A percentile compares a stretch with the other conserved stretches of the same genome.
These are phyloP conservation scores for Berberis thunbergii DNA, from an alignment of 164 flowering plant genomes.

Conservation along the genomic window DNA sequence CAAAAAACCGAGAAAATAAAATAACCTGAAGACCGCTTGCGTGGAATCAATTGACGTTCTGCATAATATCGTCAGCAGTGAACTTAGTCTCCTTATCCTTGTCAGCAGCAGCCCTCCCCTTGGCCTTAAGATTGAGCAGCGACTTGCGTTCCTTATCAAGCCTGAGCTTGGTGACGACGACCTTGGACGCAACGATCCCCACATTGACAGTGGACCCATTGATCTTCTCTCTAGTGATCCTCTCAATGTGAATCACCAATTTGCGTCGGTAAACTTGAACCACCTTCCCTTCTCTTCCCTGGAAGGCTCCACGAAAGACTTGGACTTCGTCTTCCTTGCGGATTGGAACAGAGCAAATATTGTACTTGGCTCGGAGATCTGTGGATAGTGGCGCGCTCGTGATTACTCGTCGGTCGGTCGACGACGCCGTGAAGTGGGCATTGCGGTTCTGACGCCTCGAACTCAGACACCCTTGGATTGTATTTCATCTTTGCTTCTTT, in stretches of 20 bases:
- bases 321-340: slow-evolving; percentile 29
- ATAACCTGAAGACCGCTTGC: too few species aligned
- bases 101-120: slow-evolving; percentile 21
- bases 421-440: slow-evolving; percentile 25
- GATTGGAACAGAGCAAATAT: slow-evolving; percentile 19
- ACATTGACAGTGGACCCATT: slow-evolving; percentile 31
- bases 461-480: slow-evolving; percentile 16
- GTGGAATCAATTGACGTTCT: too few species aligned
- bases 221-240: slow-evolving; percentile 29
- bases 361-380: slow-evolving; percentile 24
- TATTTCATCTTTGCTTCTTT: background rate
- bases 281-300: slow-evolving; percentile 25
- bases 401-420: slow-evolving; percentile 18
- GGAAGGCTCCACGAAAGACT: slow-evolving; percentile 23
- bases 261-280: slow-evolving; percentile 22
- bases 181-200: slow-evolving; percentile 19
- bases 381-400: slow-evolving; percentile 24
- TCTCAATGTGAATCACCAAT: slow-evolving; percentile 26
- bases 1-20: too few species aligned
- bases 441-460: slow-evolving; percentile 22
- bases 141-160: slow-evolving; percentile 29
- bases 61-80: slow-evolving; percentile 17
- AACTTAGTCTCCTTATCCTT: slow-evolving; percentile 23
- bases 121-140: slow-evolving; percentile 24
- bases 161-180: slow-evolving; percentile 10